Percentiles rank a stretch among this genome's conserved stretches.
Evolutionary conservation across 768 basidiomycete genomes (phyloP).

Genomic region (Boletus insuetus): DNA sequence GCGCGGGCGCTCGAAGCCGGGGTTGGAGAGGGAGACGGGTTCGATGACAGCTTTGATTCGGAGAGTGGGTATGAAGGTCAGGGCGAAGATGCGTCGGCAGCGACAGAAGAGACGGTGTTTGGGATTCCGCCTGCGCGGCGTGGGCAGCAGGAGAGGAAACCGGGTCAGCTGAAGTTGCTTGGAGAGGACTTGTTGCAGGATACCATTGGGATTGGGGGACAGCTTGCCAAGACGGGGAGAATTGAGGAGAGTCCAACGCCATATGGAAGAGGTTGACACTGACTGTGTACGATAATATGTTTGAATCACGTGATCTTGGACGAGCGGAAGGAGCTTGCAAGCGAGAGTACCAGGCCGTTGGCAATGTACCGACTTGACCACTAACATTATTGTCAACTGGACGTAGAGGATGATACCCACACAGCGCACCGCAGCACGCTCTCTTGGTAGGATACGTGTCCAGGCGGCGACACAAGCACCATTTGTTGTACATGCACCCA

Average conservation of each 20-base stretch:
- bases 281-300: too few species aligned
- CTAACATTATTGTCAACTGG: background rate
- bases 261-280: conserved; percentile 21
- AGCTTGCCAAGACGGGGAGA: conserved; percentile 45
- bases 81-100: conserved; percentile 20
- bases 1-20: conserved; percentile 36
- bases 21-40: conserved; percentile 39
- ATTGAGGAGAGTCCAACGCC: conserved; percentile 71
- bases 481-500: conserved; percentile 3
- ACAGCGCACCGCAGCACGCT: conserved; percentile 25
- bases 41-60: conserved; percentile 54
- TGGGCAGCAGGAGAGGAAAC: conserved; percentile 22
- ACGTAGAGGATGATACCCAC: conserved; percentile 29
- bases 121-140: conserved; percentile 60
- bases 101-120: conserved; percentile 67
- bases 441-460: conserved; percentile 21
- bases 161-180: conserved; percentile 48
- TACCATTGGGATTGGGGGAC: conserved; percentile 57
- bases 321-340: conserved; percentile 25
- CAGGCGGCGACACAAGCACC: conserved; percentile 10
- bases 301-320: conserved; percentile 18
- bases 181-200: conserved; percentile 63
- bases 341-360: background rate
- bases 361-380: background rate
- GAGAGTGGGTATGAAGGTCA: conserved; percentile 33